Evolutionary conservation across 2,329 filamentous ascomycete genomes (phyloP).

Genomic region (Fusarium goolgardi): DNA sequence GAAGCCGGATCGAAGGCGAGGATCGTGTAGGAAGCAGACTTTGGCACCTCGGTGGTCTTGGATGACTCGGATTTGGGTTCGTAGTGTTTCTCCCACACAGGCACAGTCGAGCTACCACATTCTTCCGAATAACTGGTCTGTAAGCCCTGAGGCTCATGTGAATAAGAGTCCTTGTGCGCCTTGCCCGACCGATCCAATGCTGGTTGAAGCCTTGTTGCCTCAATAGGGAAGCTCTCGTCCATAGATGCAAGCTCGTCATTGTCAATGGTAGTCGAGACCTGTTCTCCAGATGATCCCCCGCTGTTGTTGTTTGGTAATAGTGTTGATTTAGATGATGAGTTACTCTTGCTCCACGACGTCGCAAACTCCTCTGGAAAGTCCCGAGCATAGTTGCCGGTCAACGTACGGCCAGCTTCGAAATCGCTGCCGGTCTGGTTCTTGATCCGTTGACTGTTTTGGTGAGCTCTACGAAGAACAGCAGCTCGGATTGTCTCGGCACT

Average conservation of each 20-base stretch:
- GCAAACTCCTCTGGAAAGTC: constrained; percentile 66
- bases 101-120: constrained; percentile 50
- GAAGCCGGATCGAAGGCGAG: constrained; percentile 72
- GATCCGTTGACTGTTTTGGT: constrained; percentile 34
- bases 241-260: constrained; percentile 53
- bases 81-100: constrained; percentile 53
- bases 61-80: not conserved
- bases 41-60: constrained; percentile 1
- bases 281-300: not conserved
- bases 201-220: constrained; percentile 45
- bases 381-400: constrained; percentile 62
- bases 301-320: constrained; percentile 40
- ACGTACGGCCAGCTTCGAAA: constrained; percentile 13
- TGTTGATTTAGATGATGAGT: constrained; percentile 45
- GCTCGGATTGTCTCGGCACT: constrained; percentile 51
- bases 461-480: constrained; percentile 48
- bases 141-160: constrained; percentile 60
- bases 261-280: constrained; percentile 29
- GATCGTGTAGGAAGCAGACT: constrained; percentile 65
- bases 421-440: constrained; percentile 13
- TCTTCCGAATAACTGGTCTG: constrained; percentile 62
- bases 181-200: constrained; percentile 46
- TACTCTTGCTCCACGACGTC: constrained; percentile 54
- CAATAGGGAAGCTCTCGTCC: constrained; percentile 56
- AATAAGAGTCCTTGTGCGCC: constrained; percentile 54